Evolutionary conservation across 2,329 filamentous ascomycete species (phyloP).

Genomic region (Fusarium sp.): DNA sequence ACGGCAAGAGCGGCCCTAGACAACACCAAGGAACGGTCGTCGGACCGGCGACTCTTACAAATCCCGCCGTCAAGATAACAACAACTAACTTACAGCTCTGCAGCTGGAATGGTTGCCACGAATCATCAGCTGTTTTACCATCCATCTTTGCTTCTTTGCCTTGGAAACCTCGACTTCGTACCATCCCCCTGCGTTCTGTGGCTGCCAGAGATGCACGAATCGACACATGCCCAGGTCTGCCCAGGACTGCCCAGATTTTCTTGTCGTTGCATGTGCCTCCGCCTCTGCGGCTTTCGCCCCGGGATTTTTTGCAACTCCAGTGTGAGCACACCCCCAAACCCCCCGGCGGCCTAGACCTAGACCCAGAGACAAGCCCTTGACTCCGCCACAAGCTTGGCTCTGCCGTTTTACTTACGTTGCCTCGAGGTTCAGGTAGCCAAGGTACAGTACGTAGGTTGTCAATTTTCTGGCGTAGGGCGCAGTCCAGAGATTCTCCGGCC

Average conservation of each 20-base stretch:
- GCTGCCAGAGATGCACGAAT: constrained; percentile 17
- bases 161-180: background rate
- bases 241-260: constrained; percentile 30
- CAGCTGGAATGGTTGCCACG: background rate
- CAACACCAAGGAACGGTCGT: background rate
- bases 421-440: constrained; percentile 1
- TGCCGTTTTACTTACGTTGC: constrained; percentile 33
- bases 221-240: constrained; percentile 24
- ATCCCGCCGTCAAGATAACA: background rate
- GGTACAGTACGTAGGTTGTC: background rate
- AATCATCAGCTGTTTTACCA: constrained; percentile 18
- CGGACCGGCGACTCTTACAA: background rate
- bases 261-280: constrained; percentile 4
- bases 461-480: background rate
- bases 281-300: background rate
- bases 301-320: background rate
- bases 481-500: constrained; percentile 11
- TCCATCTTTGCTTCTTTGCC: constrained; percentile 5
- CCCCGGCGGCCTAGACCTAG: constrained; percentile 14
- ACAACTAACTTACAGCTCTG: background rate
- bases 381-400: constrained; percentile 25
- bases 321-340: constrained; percentile 21
- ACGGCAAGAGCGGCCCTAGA: background rate
- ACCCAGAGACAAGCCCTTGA: constrained; percentile 23
- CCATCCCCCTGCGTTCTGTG: constrained; percentile 16